Evolutionary conservation across 2,329 filamentous ascomycete genomes (phyloP).

Genomic region (Amylocarpus encephaloides): DNA sequence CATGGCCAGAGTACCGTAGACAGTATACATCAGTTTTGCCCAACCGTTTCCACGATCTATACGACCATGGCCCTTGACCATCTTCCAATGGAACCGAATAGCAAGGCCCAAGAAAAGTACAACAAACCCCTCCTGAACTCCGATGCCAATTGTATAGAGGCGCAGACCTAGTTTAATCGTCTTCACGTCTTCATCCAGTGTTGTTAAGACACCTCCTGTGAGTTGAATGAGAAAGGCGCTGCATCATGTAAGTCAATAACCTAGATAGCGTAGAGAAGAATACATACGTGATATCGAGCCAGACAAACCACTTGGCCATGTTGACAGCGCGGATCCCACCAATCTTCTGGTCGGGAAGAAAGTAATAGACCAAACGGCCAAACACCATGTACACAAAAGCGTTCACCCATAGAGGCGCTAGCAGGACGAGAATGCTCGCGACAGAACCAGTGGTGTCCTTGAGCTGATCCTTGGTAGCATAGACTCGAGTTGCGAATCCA

Average conservation of each 20-base stretch:
- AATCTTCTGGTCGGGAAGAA: conserved; percentile 32
- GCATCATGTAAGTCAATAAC: too few relatives aligned
- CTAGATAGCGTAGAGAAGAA: background rate
- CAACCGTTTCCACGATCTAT: conserved; percentile 1
- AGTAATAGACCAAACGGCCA: conserved; percentile 24
- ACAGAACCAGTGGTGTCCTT: conserved; percentile 26
- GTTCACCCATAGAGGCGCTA: conserved; percentile 24
- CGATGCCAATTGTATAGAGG: conserved; percentile 46
- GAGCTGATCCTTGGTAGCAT: conserved; percentile 36
- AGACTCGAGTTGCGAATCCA: conserved; percentile 34
- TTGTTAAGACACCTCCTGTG: conserved; percentile 5
- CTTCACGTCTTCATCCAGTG: background rate
- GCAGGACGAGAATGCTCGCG: conserved; percentile 37
- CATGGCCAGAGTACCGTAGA: conserved; percentile 36
- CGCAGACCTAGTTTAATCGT: conserved; percentile 32
- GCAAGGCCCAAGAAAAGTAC: conserved; percentile 36
- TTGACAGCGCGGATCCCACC: conserved; percentile 23
- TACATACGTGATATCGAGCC: conserved; percentile 35
- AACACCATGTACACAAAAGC: conserved; percentile 27
- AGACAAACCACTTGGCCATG: conserved; percentile 40
- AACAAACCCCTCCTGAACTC: conserved; percentile 43
- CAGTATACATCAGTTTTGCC: conserved; percentile 31
- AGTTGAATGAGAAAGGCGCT: too few relatives aligned
- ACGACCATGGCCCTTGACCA: background rate
- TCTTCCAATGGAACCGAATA: conserved; percentile 32